Evolutionary conservation across 345 rosid species (phyloP).

Genomic region (Pistacia atlantica): DNA sequence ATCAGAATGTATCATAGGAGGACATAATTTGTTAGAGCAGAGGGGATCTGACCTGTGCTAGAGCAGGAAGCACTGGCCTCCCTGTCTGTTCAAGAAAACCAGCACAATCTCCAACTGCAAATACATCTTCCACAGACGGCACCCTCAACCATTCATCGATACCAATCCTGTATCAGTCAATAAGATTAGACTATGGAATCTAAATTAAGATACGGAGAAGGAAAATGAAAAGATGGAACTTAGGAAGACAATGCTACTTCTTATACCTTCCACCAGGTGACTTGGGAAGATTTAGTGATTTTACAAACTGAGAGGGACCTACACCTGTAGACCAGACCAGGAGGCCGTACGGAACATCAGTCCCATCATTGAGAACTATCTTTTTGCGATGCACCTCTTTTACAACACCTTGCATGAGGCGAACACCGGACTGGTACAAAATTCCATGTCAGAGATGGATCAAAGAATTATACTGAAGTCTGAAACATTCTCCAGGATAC

Average conservation of each 20-base stretch:
- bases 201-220: background rate
- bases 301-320: slow-evolving; percentile 72
- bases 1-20: background rate
- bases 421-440: slow-evolving; percentile 48
- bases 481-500: slow-evolving; percentile 2
- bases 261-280: slow-evolving; percentile 72
- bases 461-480: background rate
- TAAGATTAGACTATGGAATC: background rate
- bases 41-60: slow-evolving; percentile 57
- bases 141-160: slow-evolving; percentile 64
- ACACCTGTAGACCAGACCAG: slow-evolving; percentile 97
- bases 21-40: background rate
- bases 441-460: slow-evolving; percentile 12
- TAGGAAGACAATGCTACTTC: background rate
- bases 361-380: slow-evolving; percentile 58
- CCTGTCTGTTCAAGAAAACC: slow-evolving; percentile 78
- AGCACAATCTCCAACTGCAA: slow-evolving; percentile 72
- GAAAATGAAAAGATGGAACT: background rate
- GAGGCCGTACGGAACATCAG: slow-evolving; percentile 77
- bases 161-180: slow-evolving; percentile 49
- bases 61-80: slow-evolving; percentile 67
- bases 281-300: slow-evolving; percentile 55
- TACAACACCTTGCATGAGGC: slow-evolving; percentile 54
- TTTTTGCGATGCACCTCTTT: slow-evolving; percentile 58
- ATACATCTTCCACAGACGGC: slow-evolving; percentile 65